Percentiles rank a stretch among this genome's conserved stretches.
Evolutionary conservation across 768 basidiomycete genomes (phyloP).

Genomic region (Russula olivacea): DNA sequence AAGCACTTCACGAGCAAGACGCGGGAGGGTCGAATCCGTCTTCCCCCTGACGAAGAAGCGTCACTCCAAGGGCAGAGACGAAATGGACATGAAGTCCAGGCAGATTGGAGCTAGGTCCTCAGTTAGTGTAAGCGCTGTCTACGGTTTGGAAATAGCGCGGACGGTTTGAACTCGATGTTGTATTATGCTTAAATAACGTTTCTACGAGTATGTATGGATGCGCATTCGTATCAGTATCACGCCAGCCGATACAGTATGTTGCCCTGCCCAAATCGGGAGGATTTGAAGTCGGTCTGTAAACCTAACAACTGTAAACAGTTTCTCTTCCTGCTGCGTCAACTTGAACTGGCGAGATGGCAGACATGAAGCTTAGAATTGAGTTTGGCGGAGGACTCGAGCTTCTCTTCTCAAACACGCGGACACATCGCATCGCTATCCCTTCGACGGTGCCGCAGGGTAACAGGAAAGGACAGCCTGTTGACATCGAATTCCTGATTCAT

Average conservation of each 20-base stretch:
- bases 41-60: constrained; percentile 38
- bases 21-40: constrained; percentile 36
- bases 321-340: not conserved
- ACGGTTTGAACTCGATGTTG: not conserved
- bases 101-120: constrained; percentile 20
- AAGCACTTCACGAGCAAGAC: constrained; percentile 30
- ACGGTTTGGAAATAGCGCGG: not conserved
- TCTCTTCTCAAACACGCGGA: constrained; percentile 66
- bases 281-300: not conserved
- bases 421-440: constrained; percentile 53
- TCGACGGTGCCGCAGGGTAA: constrained; percentile 33
- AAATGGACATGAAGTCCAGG: constrained; percentile 6
- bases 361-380: constrained; percentile 51
- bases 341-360: constrained; percentile 17
- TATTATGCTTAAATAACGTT: not conserved
- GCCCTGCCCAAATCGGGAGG: no score
- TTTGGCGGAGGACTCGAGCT: constrained; percentile 86
- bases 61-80: not conserved
- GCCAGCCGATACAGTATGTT: no score
- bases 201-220: not conserved
- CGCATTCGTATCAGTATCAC: not conserved
- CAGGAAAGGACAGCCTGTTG: constrained; percentile 40
- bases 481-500: constrained; percentile 72
- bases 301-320: constrained; percentile 8
- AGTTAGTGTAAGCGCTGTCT: not conserved